Evolutionary conservation across 2,329 filamentous ascomycete species (phyloP), one percentile per base, ranked within the genome.

Genomic region (Cryphonectria carpinicola): DNA sequence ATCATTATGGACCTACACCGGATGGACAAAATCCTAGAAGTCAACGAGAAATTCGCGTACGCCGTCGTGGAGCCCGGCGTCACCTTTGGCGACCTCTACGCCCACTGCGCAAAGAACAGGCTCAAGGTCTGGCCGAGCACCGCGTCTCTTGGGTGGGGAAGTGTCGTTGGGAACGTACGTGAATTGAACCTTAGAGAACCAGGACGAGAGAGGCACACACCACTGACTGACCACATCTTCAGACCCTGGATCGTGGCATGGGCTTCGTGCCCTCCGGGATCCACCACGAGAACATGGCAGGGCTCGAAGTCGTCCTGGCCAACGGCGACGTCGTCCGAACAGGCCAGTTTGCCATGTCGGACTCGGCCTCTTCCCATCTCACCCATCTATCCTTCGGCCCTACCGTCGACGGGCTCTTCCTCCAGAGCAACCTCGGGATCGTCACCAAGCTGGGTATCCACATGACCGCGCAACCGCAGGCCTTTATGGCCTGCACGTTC

Each of bases 361-460:
- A 77, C 65, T 84, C 82, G 2, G 78, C 80, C 1, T 82, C 81
- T 1, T 79, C 82, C 25, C 78, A 80, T 64, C 73, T 79, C 1
- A 81, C 80, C 60, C 80, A 81, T 68, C 77, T 80, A 71, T 79
- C 77, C 8, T 84, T 82, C 71, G 82, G 82, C 0, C 82, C 82
- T 6, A 80, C 79, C 0, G 78, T 83, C 56, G 82, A 84, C 65
- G 84, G 84, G 0, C 80, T 88, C 3, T 88, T 88, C 75, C 77
- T 84, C 1, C 85, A 88, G 74, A 84, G 81, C 19, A 87, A 86
- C 69, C 78, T 88, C 8, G 86, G 86, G 2, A 84, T 88, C 37
- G 84, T 88, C 6, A 86, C 84, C 4, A 88, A 88, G 75, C 84
- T 89, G 79, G 85, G 85, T 0, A 81, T 88, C 66, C 79, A 78